Base-by-base conservation (phyloP, 495 filamentous ascomycete species). In the Daldinia decipiens region DNA sequence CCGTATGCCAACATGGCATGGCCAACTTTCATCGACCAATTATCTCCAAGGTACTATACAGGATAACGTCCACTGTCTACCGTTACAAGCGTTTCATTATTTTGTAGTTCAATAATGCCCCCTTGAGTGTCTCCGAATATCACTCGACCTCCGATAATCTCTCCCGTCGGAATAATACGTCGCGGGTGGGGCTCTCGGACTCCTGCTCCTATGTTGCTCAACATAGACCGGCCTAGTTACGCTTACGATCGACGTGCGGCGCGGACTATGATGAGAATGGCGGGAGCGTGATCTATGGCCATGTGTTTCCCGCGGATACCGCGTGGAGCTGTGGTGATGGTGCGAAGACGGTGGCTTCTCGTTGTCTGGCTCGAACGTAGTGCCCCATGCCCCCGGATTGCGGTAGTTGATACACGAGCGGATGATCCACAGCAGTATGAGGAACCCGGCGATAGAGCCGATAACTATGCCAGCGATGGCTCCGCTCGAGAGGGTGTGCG, bases 381-480 rank as follows among this genome's bases (percentile, higher is more conserved):
- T 54, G 2, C 74, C 74, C 72, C 72, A 76, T 1, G 9, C 40
- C 1, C 31, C 60, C 12, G 81, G 79, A 9, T 76, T 76, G 38
- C 80, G 79, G 32, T 77, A 67, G 70, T 81, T 82, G 52, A 63
- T 67, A 65, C 81, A 83, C 0, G 77, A 80, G 5, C 77, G 74
- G 72, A 83, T 71, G 71, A 88, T 78, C 87, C 87, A 88, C 26
- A 85, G 69, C 4, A 89, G 59, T 0, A 88, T 72, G 0, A 89
- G 77, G 1, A 87, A 79, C 6, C 87, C 87, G 53, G 76, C 85
- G 55, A 89, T 84, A 21, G 83, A 82, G 36, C 87, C 87, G 71
- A 89, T 82, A 55, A 89, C 87, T 64, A 88, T 88, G 43, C 87
- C 87, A 0, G 87, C 87, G 45, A 89, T 88, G 1, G 79, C 86